A percentile compares a stretch with the other conserved stretches of the same genome.
Evolutionary conservation across 345 rosid species (phyloP).

Genomic region (Anastatica hierochuntica): DNA sequence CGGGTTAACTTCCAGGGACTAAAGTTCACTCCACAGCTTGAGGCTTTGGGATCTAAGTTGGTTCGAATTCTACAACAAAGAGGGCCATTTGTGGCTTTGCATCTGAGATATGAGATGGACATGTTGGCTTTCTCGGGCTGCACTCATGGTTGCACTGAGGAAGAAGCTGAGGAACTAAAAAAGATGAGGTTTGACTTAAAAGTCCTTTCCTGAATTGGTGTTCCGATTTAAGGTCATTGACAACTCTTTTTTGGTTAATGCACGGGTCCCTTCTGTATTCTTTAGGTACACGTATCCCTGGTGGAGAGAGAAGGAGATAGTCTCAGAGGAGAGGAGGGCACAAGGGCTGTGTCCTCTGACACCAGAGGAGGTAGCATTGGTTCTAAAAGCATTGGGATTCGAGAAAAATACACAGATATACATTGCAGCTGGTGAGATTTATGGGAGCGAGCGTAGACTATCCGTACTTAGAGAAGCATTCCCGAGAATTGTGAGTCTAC

Average conservation of each 20-base stretch:
- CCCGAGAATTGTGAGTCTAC: conserved; percentile 74
- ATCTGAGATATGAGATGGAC: conserved; percentile 98
- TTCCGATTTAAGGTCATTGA: neutral
- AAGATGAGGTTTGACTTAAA: conserved; percentile 51
- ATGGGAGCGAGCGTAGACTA: conserved; percentile 73
- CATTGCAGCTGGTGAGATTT: conserved; percentile 95
- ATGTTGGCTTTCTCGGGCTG: conserved; percentile 99
- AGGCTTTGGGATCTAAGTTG: conserved; percentile 72
- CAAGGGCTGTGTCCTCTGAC: conserved; percentile 94
- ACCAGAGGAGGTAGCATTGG: conserved; percentile 77
- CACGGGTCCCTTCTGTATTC: neutral
- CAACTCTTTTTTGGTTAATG: neutral
- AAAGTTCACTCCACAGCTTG: conserved; percentile 83
- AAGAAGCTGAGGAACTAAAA: conserved; percentile 90
- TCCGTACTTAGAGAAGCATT: conserved; percentile 67
- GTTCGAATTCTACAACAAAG: conserved; percentile 54
- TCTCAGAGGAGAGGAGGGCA: conserved; percentile 63
- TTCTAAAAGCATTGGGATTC: conserved; percentile 72
- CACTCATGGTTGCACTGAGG: conserved; percentile 75
- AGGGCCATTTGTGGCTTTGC: conserved; percentile 84
- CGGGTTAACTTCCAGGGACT: conserved; percentile 84
- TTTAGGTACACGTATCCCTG: conserved; percentile 90
- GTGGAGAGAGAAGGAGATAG: conserved; percentile 99
- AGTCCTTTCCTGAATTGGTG: neutral
- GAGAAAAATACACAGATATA: conserved; percentile 68